phyloP scores from a whole-genome alignment of 495 filamentous ascomycete genomes.

The Podospora didyma region DNA sequence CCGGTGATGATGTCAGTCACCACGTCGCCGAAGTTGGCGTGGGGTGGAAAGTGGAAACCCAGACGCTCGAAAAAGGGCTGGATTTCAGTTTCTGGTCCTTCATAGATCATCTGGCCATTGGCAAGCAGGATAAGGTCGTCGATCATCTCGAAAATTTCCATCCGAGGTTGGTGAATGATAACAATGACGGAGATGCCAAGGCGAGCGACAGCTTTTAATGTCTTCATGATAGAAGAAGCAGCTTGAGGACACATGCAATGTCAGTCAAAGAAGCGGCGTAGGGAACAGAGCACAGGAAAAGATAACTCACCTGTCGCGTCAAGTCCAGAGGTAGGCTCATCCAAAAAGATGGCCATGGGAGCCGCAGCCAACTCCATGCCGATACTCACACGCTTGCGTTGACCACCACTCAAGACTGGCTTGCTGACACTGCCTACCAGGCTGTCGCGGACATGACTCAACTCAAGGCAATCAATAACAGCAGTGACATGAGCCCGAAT shows the following conservation, averaged over 20 bases:
- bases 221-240: conserved; percentile 56
- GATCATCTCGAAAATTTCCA: conserved; percentile 46
- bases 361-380: conserved; percentile 59
- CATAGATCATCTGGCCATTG: conserved; percentile 42
- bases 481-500: conserved; percentile 41
- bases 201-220: conserved; percentile 40
- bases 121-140: conserved; percentile 43
- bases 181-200: conserved; percentile 45
- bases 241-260: too few relatives aligned
- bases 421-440: conserved; percentile 40
- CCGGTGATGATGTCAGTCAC: conserved; percentile 51
- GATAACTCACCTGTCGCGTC: too few relatives aligned
- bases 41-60: conserved; percentile 39
- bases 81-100: conserved; percentile 32
- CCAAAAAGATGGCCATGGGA: conserved; percentile 62
- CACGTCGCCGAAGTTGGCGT: conserved; percentile 43
- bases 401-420: conserved; percentile 47
- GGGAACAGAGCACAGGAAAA: too few relatives aligned
- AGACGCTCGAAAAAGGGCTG: conserved; percentile 41
- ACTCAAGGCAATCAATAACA: conserved; percentile 42
- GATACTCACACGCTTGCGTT: conserved; percentile 49
- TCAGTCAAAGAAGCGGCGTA: too few relatives aligned
- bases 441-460: conserved; percentile 40
- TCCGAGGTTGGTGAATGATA: conserved; percentile 43
- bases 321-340: conserved; percentile 62